phyloP scores from a whole-genome alignment of 1,139 yeast genomes.

The Magnusiomyces fungicola region DNA sequence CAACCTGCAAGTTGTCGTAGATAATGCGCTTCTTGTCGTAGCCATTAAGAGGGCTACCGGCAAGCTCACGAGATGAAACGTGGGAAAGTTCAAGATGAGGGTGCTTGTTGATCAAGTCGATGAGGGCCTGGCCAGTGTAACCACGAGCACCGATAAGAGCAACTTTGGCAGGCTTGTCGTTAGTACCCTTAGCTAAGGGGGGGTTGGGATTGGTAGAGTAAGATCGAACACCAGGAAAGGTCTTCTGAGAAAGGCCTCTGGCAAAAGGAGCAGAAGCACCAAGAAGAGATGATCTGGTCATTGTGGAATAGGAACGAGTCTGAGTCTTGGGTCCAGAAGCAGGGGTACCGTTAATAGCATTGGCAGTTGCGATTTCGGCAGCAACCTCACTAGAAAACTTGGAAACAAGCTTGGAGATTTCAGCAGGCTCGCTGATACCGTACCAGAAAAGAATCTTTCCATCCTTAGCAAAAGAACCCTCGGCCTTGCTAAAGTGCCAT shows the following conservation, averaged over 20 bases:
- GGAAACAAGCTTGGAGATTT: slow-evolving; percentile 58
- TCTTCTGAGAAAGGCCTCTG: not conserved
- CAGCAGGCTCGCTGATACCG: slow-evolving; percentile 62
- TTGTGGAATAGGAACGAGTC: slow-evolving; percentile 27
- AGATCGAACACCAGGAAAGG: slow-evolving; percentile 3
- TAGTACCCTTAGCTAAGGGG: slow-evolving; percentile 56
- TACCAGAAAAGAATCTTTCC: slow-evolving; percentile 94
- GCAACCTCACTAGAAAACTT: slow-evolving; percentile 38
- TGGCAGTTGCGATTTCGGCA: not conserved
- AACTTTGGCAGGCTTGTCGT: slow-evolving; percentile 56
- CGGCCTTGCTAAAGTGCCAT: slow-evolving; percentile 90
- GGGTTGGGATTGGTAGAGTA: slow-evolving; percentile 55
- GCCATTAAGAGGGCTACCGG: slow-evolving; percentile 79
- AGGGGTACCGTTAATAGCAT: slow-evolving; percentile 30
- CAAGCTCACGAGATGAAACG: slow-evolving; percentile 91
- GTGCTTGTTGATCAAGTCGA: slow-evolving; percentile 77
- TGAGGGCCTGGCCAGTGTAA: slow-evolving; percentile 89
- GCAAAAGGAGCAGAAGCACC: slow-evolving; percentile 5
- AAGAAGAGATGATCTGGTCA: slow-evolving; percentile 16
- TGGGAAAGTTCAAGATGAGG: slow-evolving; percentile 82
- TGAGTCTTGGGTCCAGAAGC: slow-evolving; percentile 21
- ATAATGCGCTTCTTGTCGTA: slow-evolving; percentile 73
- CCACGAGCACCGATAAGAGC: slow-evolving; percentile 99
- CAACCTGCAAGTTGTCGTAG: slow-evolving; percentile 80
- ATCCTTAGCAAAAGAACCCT: slow-evolving; percentile 85